phyloP scores from a whole-genome alignment of 495 filamentous ascomycete species.

The Glarea lozoyensis region DNA sequence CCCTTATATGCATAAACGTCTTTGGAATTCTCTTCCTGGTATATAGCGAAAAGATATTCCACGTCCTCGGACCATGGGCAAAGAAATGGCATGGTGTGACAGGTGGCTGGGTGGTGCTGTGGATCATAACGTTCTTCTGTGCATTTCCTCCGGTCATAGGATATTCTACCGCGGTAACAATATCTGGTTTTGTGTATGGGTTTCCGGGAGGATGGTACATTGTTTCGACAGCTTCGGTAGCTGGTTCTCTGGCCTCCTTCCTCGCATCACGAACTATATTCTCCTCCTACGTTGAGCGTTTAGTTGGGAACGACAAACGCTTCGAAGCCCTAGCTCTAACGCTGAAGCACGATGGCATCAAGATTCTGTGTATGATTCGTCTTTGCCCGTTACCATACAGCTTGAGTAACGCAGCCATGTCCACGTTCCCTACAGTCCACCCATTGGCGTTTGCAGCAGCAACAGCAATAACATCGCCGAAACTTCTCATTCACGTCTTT shows the following conservation, averaged over 20 bases:
- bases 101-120: constrained; percentile 72
- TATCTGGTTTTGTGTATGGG: constrained; percentile 89
- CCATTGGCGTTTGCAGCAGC: constrained; percentile 69
- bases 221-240: constrained; percentile 65
- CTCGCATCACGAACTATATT: constrained; percentile 70
- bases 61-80: constrained; percentile 58
- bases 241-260: constrained; percentile 71
- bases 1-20: constrained; percentile 36
- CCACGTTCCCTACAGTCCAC: constrained; percentile 82
- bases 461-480: constrained; percentile 68
- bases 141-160: constrained; percentile 90
- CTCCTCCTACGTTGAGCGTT: constrained; percentile 62
- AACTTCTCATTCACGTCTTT: constrained; percentile 87
- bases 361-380: constrained; percentile 85
- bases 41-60: constrained; percentile 71
- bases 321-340: constrained; percentile 53
- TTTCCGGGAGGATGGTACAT: constrained; percentile 89
- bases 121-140: constrained; percentile 63
- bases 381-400: constrained; percentile 93
- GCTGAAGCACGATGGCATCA: constrained; percentile 73
- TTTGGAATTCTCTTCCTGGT: constrained; percentile 58
- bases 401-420: constrained; percentile 86
- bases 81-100: constrained; percentile 58
- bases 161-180: constrained; percentile 77
- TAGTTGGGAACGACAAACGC: constrained; percentile 74